Conservation (phyloP, 2,329 filamentous ascomycete genomes). For the Penicillium sclerotigenum region DNA sequence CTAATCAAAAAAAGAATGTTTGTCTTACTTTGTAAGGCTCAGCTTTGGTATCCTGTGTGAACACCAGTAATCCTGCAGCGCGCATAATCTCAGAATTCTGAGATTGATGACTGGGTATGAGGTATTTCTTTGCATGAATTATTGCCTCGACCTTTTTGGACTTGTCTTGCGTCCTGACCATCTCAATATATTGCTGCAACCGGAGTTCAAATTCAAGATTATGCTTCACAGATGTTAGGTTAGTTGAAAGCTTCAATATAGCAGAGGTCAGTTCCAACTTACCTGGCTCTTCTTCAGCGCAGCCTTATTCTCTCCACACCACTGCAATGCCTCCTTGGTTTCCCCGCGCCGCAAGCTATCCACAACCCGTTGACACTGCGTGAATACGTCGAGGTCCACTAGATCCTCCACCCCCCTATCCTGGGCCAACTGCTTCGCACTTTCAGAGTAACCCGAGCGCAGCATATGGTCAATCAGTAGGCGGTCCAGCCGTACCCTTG, state of each 20-base stretch:
- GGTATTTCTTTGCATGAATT: constrained; percentile 74
- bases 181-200: constrained; percentile 90
- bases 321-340: constrained; percentile 75
- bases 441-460: constrained; percentile 75
- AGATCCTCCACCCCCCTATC: constrained; percentile 75
- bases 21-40: constrained; percentile 58
- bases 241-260: neutral
- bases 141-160: constrained; percentile 72
- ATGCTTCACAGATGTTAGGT: constrained; percentile 49
- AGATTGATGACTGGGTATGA: constrained; percentile 66
- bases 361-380: constrained; percentile 74
- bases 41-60: constrained; percentile 58
- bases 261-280: constrained; percentile 26
- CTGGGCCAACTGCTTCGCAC: constrained; percentile 68
- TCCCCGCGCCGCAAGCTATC: constrained; percentile 67
- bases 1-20: neutral
- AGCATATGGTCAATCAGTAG: constrained; percentile 91
- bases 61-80: constrained; percentile 78
- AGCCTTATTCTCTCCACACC: constrained; percentile 93
- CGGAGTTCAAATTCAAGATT: constrained; percentile 90
- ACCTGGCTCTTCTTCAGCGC: constrained; percentile 84
- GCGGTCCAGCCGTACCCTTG: constrained; percentile 73
- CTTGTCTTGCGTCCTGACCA: constrained; percentile 66
- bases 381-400: constrained; percentile 86
- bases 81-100: constrained; percentile 67